Evolutionary conservation across 768 basidiomycete genomes (phyloP).

Genomic region (Boletus subcaerulescens): DNA sequence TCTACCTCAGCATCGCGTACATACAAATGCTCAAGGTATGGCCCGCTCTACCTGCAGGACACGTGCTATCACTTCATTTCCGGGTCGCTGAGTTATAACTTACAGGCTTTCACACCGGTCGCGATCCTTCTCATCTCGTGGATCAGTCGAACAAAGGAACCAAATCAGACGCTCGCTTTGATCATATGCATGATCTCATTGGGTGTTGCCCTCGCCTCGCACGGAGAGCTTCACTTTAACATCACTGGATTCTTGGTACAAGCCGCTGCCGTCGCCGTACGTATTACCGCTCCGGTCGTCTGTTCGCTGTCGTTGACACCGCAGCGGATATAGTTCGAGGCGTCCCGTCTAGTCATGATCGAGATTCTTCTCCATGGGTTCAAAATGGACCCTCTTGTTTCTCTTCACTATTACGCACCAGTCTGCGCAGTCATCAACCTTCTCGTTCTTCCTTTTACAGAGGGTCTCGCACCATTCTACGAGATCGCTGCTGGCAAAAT

Average conservation of each 20-base stretch:
- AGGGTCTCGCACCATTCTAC: conserved; percentile 84
- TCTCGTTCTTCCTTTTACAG: conserved; percentile 83
- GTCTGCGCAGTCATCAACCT: conserved; percentile 92
- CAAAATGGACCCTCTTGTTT: conserved; percentile 97
- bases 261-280: conserved; percentile 77
- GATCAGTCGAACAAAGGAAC: conserved; percentile 84
- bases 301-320: neutral
- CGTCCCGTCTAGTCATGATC: conserved; percentile 93
- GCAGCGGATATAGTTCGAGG: conserved; percentile 68
- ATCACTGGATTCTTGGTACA: conserved; percentile 86
- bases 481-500: conserved; percentile 51
- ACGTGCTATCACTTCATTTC: neutral
- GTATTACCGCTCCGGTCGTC: neutral
- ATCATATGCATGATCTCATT: conserved; percentile 90
- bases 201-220: conserved; percentile 87
- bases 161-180: conserved; percentile 70
- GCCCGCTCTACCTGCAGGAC: neutral
- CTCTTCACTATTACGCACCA: conserved; percentile 94
- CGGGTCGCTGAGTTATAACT: neutral
- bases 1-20: conserved; percentile 88
- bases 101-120: conserved; percentile 84
- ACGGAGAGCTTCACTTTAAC: conserved; percentile 85
- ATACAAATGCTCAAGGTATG: conserved; percentile 94
- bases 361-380: conserved; percentile 91
- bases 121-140: conserved; percentile 94